Evolutionary conservation across 352 stramenopile species (phyloP), one percentile per base, ranked within the genome.

Genomic region (Pythium chondricola): DNA sequence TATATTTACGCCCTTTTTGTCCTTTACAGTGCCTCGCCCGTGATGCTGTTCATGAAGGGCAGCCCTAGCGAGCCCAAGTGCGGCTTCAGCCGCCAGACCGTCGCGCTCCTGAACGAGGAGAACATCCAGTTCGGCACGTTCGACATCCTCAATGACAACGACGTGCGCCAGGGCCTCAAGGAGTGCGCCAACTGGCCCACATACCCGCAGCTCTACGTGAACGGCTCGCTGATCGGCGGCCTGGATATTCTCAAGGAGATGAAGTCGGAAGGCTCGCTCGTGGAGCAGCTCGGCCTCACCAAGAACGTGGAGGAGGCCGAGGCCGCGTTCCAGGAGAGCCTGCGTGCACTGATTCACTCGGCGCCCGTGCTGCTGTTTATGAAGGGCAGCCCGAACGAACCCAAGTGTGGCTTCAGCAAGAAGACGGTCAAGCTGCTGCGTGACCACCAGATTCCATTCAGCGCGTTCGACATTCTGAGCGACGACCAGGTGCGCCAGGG

Each of bases 41-140:
- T 98, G 40, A 98, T 99, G 93, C 70, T 99, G 18, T 99, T 99
- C 68, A 99, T 99, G 95, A 99, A 99, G 70, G 97, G 97, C 45
- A 94, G 91, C 10, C 95, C 96, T 3, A 95, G 71, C 17, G 85
- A 90, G 33, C 96, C 96, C 18, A 86, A 89, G 61, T 99, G 97
- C 62, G 96, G 95, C 36, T 99, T 99, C 67, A 97, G 84, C 55
- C 73, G 87, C 30, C 81, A 98, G 61, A 90, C 97, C 26, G 86
- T 98, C 0, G 85, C 83, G 51, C 71, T 99, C 31, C 65, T 99
- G 49, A 85, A 97, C 59, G 81, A 93, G 0, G 74, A 93, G 36
- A 84, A 86, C 40, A 93, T 98, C 49, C 74, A 88, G 30, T 99
- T 97, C 61, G 88, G 95, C 48, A 88, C 85, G 9, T 99, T 99